Conservation (phyloP, 441 rosid genomes). For the Hura crepitans region DNA sequence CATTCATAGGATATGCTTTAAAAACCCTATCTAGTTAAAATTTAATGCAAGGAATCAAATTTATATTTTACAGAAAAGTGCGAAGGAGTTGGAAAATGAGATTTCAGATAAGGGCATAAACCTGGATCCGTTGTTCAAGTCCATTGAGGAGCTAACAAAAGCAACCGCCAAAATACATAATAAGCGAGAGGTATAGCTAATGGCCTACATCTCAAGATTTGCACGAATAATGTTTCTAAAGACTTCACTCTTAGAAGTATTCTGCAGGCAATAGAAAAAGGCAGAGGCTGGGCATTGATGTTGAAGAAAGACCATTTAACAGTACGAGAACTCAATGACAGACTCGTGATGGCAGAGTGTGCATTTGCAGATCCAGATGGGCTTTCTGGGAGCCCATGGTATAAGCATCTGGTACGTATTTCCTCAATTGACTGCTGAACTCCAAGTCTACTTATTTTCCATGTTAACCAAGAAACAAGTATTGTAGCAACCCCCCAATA, state of each 20-base stretch:
- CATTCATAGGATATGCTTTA: background rate
- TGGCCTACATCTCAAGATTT: constrained; percentile 12
- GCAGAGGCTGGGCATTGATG: constrained; percentile 36
- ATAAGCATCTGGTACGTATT: constrained; percentile 67
- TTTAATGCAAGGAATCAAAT: constrained; percentile 19
- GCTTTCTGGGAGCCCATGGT: constrained; percentile 62
- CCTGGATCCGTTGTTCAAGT: constrained; percentile 49
- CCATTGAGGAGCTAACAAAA: constrained; percentile 46
- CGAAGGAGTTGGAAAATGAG: constrained; percentile 48
- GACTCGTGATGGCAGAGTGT: constrained; percentile 82
- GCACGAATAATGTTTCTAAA: constrained; percentile 2
- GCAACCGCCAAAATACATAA: constrained; percentile 49
- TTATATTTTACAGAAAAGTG: constrained; percentile 40
- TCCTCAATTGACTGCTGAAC: constrained; percentile 1
- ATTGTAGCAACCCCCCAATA: background rate
- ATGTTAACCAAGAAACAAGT: background rate
- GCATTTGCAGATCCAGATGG: constrained; percentile 79
- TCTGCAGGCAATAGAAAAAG: constrained; percentile 46
- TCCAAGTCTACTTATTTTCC: background rate
- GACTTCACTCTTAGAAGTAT: constrained; percentile 4
- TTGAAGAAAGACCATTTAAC: constrained; percentile 33
- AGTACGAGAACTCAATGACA: constrained; percentile 70
- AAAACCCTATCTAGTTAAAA: constrained; percentile 1
- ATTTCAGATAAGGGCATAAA: constrained; percentile 38
- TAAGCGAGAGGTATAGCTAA: constrained; percentile 49